These are phyloP conservation scores for Pelargonium fulgidum DNA, from an alignment of 441 rosid genomes.

Conservation along the genomic window DNA sequence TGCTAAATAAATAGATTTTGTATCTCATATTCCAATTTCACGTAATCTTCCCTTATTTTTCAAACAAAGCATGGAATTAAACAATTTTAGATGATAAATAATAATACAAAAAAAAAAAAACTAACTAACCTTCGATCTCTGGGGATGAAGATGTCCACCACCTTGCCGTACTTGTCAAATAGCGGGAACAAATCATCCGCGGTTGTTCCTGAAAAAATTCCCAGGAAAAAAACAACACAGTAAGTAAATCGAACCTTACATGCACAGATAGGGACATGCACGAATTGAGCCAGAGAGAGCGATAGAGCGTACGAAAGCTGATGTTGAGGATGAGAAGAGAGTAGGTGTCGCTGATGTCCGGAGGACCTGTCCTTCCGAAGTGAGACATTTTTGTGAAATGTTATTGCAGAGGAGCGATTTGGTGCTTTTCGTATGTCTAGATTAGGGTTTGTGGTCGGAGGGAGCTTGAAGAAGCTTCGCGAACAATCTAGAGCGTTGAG, in stretches of 20 bases:
- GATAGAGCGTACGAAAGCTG: slow-evolving; percentile 56
- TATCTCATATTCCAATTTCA: background rate
- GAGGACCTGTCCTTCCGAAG: slow-evolving; percentile 95
- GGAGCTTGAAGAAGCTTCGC: slow-evolving; percentile 2
- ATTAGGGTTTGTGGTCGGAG: slow-evolving; percentile 6
- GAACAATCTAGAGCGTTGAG: background rate
- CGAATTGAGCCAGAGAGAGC: background rate
- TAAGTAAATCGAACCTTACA: background rate
- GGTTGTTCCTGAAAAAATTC: slow-evolving; percentile 40
- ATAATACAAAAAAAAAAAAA: background rate
- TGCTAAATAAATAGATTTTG: background rate
- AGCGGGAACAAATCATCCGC: slow-evolving; percentile 72
- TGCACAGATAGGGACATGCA: background rate
- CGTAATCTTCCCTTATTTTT: background rate
- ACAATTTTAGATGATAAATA: background rate
- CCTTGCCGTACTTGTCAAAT: slow-evolving; percentile 68
- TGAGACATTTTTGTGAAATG: slow-evolving; percentile 57
- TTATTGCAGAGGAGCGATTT: slow-evolving; percentile 5
- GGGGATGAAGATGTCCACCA: slow-evolving; percentile 67
- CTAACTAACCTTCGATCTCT: slow-evolving; percentile 51
- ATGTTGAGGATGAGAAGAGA: slow-evolving; percentile 95
- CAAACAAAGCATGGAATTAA: background rate
- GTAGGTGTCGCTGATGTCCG: slow-evolving; percentile 84
- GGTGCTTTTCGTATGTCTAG: background rate
- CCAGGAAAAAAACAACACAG: slow-evolving; percentile 8